These are phyloP conservation scores for Vitis hybrid DNA, from an alignment of 177 flowering plant genomes.

Conservation along the genomic window DNA sequence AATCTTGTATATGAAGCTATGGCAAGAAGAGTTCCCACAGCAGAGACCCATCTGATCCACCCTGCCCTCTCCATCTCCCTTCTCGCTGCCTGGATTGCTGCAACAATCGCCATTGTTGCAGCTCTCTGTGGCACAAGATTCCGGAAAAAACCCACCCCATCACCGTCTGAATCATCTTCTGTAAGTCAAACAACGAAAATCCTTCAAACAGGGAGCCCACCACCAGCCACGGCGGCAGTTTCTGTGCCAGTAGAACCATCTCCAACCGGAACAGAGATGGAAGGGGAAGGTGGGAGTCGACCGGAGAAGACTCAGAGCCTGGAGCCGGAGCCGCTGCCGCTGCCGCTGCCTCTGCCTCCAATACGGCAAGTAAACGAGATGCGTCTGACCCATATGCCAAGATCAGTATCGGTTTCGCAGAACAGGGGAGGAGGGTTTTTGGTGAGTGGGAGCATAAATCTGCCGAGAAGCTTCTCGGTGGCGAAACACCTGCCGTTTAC, in stretches of 20 bases:
- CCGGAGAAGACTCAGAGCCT: no score
- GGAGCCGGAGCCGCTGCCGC: constrained; percentile 16
- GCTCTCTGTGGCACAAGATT: constrained; percentile 33
- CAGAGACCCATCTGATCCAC: constrained; percentile 14
- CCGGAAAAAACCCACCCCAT: constrained; percentile 11
- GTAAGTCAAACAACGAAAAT: background rate
- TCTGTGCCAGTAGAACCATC: no score
- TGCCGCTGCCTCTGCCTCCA: constrained; percentile 13
- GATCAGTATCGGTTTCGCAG: constrained; percentile 3
- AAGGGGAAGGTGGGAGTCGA: no score
- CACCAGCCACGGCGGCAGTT: background rate
- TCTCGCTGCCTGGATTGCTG: constrained; percentile 24
- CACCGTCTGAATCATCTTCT: constrained; percentile 15
- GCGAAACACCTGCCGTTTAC: constrained; percentile 3
- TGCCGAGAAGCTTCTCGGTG: constrained; percentile 25
- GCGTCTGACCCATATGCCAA: background rate
- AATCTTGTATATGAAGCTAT: constrained; percentile 7
- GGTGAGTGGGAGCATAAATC: constrained; percentile 37
- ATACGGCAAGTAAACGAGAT: constrained; percentile 10
- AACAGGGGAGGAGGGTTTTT: no score
- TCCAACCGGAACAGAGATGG: no score
- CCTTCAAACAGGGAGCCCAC: background rate
- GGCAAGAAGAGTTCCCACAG: constrained; percentile 43
- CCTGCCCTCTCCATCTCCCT: constrained; percentile 26
- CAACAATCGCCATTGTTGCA: constrained; percentile 26